Base-by-base conservation (phyloP, 768 basidiomycete species). In the Boletus rubroflammeus region DNA sequence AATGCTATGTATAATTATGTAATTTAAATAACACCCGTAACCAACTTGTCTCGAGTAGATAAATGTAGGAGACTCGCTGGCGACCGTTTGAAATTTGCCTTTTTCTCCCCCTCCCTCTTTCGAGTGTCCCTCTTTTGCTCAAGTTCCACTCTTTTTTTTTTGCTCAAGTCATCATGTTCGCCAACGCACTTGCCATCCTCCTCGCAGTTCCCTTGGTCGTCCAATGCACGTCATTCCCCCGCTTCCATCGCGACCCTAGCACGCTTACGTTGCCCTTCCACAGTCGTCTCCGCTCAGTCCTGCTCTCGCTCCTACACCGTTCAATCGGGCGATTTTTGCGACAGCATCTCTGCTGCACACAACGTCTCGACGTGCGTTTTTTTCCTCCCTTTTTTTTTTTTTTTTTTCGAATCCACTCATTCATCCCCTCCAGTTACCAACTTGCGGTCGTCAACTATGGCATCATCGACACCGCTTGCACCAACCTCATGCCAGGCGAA, bases 231-330 rank as follows among this genome's bases (percentile, higher is more conserved):
- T 68, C 26, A 15, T 46, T 32, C 10, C 5, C 0, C 46, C 15
- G 6, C 26, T 32, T 26, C 23, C 5, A 1, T 1, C 15, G 15
- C 28, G 34, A 38, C 34, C 49, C 56, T 49, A n/a, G n/a, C n/a
- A 15, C 25, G 19, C 53, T 63, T n/a, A 55, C 51, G 40, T 45
- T 41, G 36, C 2, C 14, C 25, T 34, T 36, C 28, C 28, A 31
- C 51, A 64, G 68, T 67, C 44, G 64, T 51, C 58, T 46, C 50
- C 6, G 73, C 72, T 19, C 55, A 60, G 62, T 0, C 1, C 6
- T 90, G 89, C 67, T 70, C 76, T 28, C 83, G 89, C 59, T 67
- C 60, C 10, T 89, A 90, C 70, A 83, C 78, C 55, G 77, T 89
- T 38, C 62, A 78, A 54, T 62, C 63, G 3, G 84, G 83, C 47